These are phyloP conservation scores for Tuber indicum DNA, from an alignment of 495 filamentous ascomycete genomes.

Conservation along the genomic window DNA sequence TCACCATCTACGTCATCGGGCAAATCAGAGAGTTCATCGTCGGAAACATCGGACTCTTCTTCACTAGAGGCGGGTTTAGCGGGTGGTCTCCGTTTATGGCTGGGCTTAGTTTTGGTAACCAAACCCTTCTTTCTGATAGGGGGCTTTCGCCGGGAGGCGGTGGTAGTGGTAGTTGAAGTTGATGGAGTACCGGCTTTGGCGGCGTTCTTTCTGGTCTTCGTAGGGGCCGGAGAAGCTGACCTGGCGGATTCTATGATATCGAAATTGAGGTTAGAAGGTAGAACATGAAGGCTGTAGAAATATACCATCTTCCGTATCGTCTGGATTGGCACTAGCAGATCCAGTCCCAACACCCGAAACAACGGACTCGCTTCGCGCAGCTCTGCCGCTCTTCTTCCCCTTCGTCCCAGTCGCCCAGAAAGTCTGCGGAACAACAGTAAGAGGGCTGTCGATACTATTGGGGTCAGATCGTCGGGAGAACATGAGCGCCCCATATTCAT, in stretches of 20 bases:
- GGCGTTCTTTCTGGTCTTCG: slow-evolving; percentile 20
- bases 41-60: slow-evolving; percentile 46
- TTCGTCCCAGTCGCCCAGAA: slow-evolving; percentile 45
- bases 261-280: slow-evolving; percentile 11
- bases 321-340: slow-evolving; percentile 15
- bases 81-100: slow-evolving; percentile 49
- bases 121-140: slow-evolving; percentile 7
- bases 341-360: slow-evolving; percentile 31
- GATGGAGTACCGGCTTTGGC: neutral
- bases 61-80: slow-evolving; percentile 48
- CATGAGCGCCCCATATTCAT: slow-evolving; percentile 71
- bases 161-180: slow-evolving; percentile 17
- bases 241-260: slow-evolving; percentile 26
- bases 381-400: slow-evolving; percentile 38
- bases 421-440: slow-evolving; percentile 42
- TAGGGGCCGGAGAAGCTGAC: slow-evolving; percentile 26
- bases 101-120: slow-evolving; percentile 5
- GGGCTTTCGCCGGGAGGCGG: slow-evolving; percentile 13
- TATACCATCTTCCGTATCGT: slow-evolving; percentile 26
- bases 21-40: slow-evolving; percentile 46
- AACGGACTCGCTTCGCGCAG: slow-evolving; percentile 48
- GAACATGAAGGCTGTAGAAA: slow-evolving; percentile 1
- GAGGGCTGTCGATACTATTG: slow-evolving; percentile 54
- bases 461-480: slow-evolving; percentile 59
- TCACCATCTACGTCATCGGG: slow-evolving; percentile 42